Evolutionary conservation across 257 asterid species (phyloP).

Genomic region (Coffea eugenioides): DNA sequence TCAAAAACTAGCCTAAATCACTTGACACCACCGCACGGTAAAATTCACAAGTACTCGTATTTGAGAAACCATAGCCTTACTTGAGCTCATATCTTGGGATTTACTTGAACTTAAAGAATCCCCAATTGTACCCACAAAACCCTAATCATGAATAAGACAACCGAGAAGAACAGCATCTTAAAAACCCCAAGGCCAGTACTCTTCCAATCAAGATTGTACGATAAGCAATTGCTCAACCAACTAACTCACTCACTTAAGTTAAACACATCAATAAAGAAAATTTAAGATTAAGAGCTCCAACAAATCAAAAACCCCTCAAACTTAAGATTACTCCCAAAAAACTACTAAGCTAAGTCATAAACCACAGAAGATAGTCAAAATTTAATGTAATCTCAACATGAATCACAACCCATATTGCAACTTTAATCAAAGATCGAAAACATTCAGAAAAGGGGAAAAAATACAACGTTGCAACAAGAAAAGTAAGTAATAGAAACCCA

Average conservation of each 20-base stretch:
- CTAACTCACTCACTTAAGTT: not conserved
- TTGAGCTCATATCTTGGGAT: not conserved
- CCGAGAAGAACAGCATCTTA: not conserved
- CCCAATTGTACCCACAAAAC: slow-evolving; percentile 22
- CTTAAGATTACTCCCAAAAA: slow-evolving; percentile 22
- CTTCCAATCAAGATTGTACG: not conserved
- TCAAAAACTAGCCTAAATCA: not conserved
- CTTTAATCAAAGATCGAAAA: slow-evolving; percentile 38
- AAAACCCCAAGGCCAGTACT: not conserved
- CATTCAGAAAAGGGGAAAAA: slow-evolving; percentile 2
- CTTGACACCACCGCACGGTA: not conserved
- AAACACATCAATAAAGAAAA: slow-evolving; percentile 5
- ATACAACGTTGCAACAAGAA: not conserved
- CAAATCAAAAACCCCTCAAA: slow-evolving; percentile 37
- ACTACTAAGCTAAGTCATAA: slow-evolving; percentile 2
- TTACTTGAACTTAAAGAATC: not conserved
- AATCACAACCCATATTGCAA: slow-evolving; percentile 14
- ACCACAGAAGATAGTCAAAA: slow-evolving; percentile 9
- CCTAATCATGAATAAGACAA: slow-evolving; percentile 19
- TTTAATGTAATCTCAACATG: slow-evolving; percentile 24
- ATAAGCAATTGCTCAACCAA: not conserved
- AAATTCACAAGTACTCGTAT: not conserved
- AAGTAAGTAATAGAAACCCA: slow-evolving; percentile 3
- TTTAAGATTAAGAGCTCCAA: not conserved
- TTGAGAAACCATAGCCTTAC: not conserved